These are phyloP conservation scores for Fusarium sp. DNA, from an alignment of 2,329 filamentous ascomycete species.

Conservation along the genomic window DNA sequence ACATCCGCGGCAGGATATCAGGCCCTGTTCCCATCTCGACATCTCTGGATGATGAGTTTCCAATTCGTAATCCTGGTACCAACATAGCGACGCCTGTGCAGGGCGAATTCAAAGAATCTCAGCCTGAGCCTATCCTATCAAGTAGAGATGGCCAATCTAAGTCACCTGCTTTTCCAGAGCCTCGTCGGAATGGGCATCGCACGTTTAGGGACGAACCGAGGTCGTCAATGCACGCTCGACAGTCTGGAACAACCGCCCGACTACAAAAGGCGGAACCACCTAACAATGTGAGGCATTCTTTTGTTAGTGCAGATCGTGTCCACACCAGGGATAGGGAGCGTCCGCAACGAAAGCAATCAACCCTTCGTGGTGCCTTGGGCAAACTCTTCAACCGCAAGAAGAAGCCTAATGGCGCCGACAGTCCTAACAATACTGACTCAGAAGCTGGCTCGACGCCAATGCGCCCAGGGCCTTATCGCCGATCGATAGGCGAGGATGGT, in stretches of 20 bases:
- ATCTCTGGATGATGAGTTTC: slow-evolving; percentile 67
- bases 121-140: slow-evolving; percentile 23
- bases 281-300: slow-evolving; percentile 64
- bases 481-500: slow-evolving; percentile 34
- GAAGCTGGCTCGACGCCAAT: slow-evolving; percentile 42
- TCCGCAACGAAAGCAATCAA: slow-evolving; percentile 71
- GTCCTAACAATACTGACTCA: slow-evolving; percentile 44
- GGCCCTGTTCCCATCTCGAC: slow-evolving; percentile 70
- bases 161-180: slow-evolving; percentile 38
- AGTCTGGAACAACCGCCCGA: slow-evolving; percentile 32
- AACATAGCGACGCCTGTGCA: slow-evolving; percentile 54
- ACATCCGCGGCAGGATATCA: slow-evolving; percentile 71
- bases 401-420: slow-evolving; percentile 54
- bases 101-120: slow-evolving; percentile 43
- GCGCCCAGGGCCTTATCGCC: slow-evolving; percentile 46
- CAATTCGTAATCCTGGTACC: slow-evolving; percentile 62
- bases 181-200: slow-evolving; percentile 32
- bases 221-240: slow-evolving; percentile 21
- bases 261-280: slow-evolving; percentile 50
- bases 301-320: slow-evolving; percentile 56
- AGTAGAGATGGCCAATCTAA: slow-evolving; percentile 27
- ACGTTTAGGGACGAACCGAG: slow-evolving; percentile 30
- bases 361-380: slow-evolving; percentile 68
- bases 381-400: slow-evolving; percentile 72
- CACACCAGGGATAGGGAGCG: slow-evolving; percentile 43